Evolutionary conservation across 441 rosid genomes (phyloP).

Genomic region (Metrosideros polymorpha): DNA sequence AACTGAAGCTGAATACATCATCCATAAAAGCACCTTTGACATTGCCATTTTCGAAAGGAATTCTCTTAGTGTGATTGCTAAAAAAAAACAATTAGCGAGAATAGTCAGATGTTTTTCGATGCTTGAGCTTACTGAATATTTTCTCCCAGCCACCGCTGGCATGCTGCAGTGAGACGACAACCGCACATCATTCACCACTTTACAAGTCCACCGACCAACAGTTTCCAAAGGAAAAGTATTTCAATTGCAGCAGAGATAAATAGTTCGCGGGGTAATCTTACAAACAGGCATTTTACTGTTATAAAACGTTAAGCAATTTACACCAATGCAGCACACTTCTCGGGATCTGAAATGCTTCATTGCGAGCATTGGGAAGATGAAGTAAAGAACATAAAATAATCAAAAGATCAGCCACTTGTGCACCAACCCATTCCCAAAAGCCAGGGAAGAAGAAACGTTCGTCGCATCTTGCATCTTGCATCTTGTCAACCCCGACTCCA

Average conservation of each 20-base stretch:
- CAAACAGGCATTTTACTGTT: background rate
- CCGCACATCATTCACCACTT: background rate
- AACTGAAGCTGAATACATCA: background rate
- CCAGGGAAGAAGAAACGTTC: background rate
- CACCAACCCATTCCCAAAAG: background rate
- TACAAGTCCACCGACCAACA: background rate
- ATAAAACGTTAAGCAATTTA: background rate
- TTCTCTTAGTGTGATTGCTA: background rate
- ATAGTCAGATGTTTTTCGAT: background rate
- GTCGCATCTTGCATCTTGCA: background rate
- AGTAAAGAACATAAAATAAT: background rate
- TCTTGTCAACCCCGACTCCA: background rate
- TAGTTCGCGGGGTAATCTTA: background rate
- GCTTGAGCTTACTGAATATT: background rate
- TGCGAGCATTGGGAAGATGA: background rate
- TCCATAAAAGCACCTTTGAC: background rate
- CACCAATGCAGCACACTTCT: background rate
- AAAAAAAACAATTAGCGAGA: background rate
- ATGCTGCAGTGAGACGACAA: background rate
- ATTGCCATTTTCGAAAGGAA: background rate
- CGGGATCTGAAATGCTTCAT: background rate
- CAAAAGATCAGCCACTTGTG: background rate
- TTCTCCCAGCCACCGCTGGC: background rate
- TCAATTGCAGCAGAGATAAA: background rate
- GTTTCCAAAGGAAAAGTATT: background rate